Conservation (phyloP, 352 stramenopile species). For the Discostella stelligera region DNA sequence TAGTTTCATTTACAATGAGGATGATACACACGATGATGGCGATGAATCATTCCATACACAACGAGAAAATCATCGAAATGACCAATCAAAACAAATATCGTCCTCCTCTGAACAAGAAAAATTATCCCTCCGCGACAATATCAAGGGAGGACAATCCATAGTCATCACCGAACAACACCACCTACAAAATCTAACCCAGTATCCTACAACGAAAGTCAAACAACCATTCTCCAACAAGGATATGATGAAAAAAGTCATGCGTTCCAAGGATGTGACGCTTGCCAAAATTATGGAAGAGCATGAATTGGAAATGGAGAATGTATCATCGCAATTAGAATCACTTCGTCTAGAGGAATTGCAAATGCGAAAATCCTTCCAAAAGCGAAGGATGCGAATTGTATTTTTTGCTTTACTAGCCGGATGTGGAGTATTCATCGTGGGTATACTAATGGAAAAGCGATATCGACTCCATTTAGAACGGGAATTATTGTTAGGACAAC, state of each 20-base stretch:
- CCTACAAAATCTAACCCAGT: slow-evolving; percentile 3
- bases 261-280: slow-evolving; percentile 28
- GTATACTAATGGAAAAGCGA: slow-evolving; percentile 10
- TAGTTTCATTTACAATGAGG: neutral
- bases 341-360: slow-evolving; percentile 11
- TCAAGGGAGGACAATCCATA: neutral
- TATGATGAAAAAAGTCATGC: slow-evolving; percentile 28
- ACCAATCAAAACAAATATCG: neutral
- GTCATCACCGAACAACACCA: neutral
- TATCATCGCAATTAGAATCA: slow-evolving; percentile 24
- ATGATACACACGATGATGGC: neutral
- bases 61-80: too few relatives aligned
- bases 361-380: neutral
- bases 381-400: neutral
- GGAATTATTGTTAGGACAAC: slow-evolving; percentile 2
- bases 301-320: slow-evolving; percentile 31
- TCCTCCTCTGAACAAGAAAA: neutral
- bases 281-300: slow-evolving; percentile 46
- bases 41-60: neutral
- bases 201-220: slow-evolving; percentile 6
- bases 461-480: neutral
- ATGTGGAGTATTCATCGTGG: neutral
- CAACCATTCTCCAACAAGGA: slow-evolving; percentile 17
- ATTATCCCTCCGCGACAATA: neutral
- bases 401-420: neutral